phyloP scores from a whole-genome alignment of 2,329 filamentous ascomycete genomes.

The Dactylellina leptospora region DNA sequence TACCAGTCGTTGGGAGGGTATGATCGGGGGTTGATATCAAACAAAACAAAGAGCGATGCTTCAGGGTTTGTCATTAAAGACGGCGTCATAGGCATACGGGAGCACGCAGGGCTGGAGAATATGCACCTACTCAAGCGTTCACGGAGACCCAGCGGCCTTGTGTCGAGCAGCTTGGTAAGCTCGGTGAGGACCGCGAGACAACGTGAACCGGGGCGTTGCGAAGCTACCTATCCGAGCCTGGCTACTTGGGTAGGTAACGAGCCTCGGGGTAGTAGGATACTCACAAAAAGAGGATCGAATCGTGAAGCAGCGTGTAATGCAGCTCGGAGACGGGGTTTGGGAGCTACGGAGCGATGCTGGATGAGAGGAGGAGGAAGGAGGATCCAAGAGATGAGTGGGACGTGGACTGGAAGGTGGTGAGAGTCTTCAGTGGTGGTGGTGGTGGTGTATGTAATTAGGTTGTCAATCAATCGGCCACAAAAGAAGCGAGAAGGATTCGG shows the following conservation, averaged over 20 bases:
- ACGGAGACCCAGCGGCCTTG: not conserved
- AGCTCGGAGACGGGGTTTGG: slow-evolving; percentile 3
- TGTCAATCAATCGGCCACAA: slow-evolving; percentile 2
- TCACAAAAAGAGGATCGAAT: not conserved
- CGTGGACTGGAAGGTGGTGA: no score
- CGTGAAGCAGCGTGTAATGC: not conserved
- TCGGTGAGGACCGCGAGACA: slow-evolving; percentile 34
- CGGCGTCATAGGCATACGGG: not conserved
- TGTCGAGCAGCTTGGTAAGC: slow-evolving; percentile 31
- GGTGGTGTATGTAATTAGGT: slow-evolving; percentile 2
- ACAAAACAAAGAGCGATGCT: slow-evolving; percentile 15
- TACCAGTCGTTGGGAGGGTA: slow-evolving; percentile 6
- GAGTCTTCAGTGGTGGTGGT: slow-evolving; percentile 1
- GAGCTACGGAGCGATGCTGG: slow-evolving; percentile 16
- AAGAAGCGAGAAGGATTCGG: slow-evolving; percentile 1
- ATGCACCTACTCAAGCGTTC: slow-evolving; percentile 14
- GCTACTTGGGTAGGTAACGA: not conserved
- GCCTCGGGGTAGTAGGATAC: not conserved
- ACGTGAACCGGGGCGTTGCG: slow-evolving; percentile 25
- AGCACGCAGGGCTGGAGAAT: not conserved
- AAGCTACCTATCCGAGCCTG: slow-evolving; percentile 19
- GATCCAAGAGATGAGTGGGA: slow-evolving; percentile 16
- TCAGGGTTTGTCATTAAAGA: not conserved
- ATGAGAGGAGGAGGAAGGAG: slow-evolving; percentile 7
- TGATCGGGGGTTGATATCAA: slow-evolving; percentile 45